Percentiles rank a stretch among this genome's conserved stretches.
These are phyloP conservation scores for Pythium oligandrum DNA, from an alignment of 352 stramenopile species.

Conservation along the genomic window DNA sequence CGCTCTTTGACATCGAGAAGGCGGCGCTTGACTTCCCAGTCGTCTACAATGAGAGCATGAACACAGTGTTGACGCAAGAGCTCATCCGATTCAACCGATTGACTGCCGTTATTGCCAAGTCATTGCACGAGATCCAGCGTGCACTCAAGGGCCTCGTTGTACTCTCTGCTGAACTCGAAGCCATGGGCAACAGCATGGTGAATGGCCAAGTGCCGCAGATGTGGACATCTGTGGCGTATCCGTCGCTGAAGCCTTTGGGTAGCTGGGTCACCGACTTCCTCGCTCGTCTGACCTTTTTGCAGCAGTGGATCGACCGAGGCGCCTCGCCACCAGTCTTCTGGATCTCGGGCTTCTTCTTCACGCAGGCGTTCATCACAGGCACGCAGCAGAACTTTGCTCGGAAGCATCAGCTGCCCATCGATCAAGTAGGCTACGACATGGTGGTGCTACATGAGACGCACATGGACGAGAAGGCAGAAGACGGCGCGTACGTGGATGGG, in stretches of 20 bases:
- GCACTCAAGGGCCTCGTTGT: constrained; percentile 92
- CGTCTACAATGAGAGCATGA: constrained; percentile 84
- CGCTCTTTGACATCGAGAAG: constrained; percentile 89
- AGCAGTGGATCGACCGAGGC: constrained; percentile 78
- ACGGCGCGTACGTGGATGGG: constrained; percentile 87
- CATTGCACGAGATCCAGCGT: constrained; percentile 86
- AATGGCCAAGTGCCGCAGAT: constrained; percentile 85
- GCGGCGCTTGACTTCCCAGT: constrained; percentile 84
- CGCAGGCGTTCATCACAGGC: constrained; percentile 92
- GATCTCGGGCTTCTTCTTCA: constrained; percentile 95
- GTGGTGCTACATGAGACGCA: constrained; percentile 52
- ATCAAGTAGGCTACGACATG: constrained; percentile 90
- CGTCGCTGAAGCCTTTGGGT: constrained; percentile 89
- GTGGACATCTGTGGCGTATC: constrained; percentile 86
- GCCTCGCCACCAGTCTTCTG: constrained; percentile 85
- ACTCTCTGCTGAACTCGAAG: constrained; percentile 89
- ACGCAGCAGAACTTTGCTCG: constrained; percentile 92
- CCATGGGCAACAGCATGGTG: constrained; percentile 92
- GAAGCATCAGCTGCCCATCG: constrained; percentile 89
- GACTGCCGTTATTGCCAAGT: constrained; percentile 66
- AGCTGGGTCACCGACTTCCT: constrained; percentile 92
- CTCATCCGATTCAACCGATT: constrained; percentile 90
- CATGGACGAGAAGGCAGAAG: constrained; percentile 53
- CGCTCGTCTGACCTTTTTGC: constrained; percentile 70
- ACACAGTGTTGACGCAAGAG: constrained; percentile 88